phyloP scores from a whole-genome alignment of 352 stramenopile species.

The Globisporangium spiculum region DNA sequence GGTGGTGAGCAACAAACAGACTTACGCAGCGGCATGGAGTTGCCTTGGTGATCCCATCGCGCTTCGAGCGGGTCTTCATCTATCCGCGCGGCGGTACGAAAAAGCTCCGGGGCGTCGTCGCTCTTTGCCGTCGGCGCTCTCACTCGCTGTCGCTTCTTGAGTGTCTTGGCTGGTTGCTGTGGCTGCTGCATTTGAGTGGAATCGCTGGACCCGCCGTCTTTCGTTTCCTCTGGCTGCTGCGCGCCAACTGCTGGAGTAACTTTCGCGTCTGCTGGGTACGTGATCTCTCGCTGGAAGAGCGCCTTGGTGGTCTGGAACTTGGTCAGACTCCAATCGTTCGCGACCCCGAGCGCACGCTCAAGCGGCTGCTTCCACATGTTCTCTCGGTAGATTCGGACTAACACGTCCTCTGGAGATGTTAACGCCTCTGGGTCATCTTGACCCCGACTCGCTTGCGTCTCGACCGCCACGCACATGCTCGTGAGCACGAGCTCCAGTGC shows the following conservation, averaged over 20 bases:
- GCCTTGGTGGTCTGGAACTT: background rate
- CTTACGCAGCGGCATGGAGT: conserved; percentile 25
- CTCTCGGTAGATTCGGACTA: conserved; percentile 3
- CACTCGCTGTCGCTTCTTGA: background rate
- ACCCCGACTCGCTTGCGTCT: background rate
- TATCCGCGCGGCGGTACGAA: conserved; percentile 6
- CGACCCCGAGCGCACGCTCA: conserved; percentile 7
- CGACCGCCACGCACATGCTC: conserved; percentile 15
- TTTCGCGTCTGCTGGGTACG: background rate
- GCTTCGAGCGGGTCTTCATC: conserved; percentile 23
- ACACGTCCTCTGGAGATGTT: background rate
- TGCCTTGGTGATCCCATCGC: conserved; percentile 19
- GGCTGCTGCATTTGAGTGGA: background rate
- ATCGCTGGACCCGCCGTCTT: background rate
- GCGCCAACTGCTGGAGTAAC: background rate
- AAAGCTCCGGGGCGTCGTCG: background rate
- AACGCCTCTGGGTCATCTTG: background rate
- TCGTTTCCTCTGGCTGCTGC: background rate
- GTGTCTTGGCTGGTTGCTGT: no score
- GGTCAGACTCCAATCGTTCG: conserved; percentile 14
- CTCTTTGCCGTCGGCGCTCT: background rate
- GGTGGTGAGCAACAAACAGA: background rate
- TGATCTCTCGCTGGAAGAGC: conserved; percentile 2
- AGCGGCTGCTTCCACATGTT: conserved; percentile 6
- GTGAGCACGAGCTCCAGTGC: conserved; percentile 3